Evolutionary conservation across 208 protist species (phyloP).

Genomic region (Trypanosoma platydactyli): DNA sequence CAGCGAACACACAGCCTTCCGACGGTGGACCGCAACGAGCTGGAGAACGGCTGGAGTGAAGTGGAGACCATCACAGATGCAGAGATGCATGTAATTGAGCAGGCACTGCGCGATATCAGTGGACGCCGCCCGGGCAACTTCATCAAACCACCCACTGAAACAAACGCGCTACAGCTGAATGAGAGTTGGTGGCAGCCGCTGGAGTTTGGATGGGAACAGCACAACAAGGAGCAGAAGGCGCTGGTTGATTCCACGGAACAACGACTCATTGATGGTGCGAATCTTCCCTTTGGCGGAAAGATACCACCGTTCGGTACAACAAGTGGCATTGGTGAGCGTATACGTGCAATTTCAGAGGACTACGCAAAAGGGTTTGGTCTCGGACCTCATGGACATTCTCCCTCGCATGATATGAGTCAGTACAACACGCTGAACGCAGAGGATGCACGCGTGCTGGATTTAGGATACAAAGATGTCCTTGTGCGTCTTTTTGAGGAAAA

Average conservation of each 20-base stretch:
- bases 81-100: slow-evolving; percentile 81
- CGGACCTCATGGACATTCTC: slow-evolving; percentile 76
- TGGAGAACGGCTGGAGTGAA: slow-evolving; percentile 79
- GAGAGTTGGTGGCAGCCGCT: slow-evolving; percentile 84
- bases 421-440: slow-evolving; percentile 68
- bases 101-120: slow-evolving; percentile 89
- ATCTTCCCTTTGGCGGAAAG: slow-evolving; percentile 76
- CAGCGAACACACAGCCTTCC: slow-evolving; percentile 74
- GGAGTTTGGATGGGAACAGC: slow-evolving; percentile 83
- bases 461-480: slow-evolving; percentile 66
- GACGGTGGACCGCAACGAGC: slow-evolving; percentile 86
- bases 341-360: slow-evolving; percentile 76
- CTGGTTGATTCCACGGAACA: slow-evolving; percentile 71
- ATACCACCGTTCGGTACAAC: slow-evolving; percentile 80
- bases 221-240: slow-evolving; percentile 71
- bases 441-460: slow-evolving; percentile 42
- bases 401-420: slow-evolving; percentile 55
- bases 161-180: slow-evolving; percentile 62
- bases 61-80: slow-evolving; percentile 59
- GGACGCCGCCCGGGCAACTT: slow-evolving; percentile 87
- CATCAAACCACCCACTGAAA: slow-evolving; percentile 72
- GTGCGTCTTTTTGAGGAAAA: slow-evolving; percentile 86
- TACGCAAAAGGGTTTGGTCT: slow-evolving; percentile 86
- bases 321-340: slow-evolving; percentile 85
- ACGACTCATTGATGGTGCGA: slow-evolving; percentile 52